Percentiles rank a stretch among this genome's conserved stretches.
Evolutionary conservation across 2,329 filamentous ascomycete species (phyloP).

Genomic region (Domatiomyces globalis): DNA sequence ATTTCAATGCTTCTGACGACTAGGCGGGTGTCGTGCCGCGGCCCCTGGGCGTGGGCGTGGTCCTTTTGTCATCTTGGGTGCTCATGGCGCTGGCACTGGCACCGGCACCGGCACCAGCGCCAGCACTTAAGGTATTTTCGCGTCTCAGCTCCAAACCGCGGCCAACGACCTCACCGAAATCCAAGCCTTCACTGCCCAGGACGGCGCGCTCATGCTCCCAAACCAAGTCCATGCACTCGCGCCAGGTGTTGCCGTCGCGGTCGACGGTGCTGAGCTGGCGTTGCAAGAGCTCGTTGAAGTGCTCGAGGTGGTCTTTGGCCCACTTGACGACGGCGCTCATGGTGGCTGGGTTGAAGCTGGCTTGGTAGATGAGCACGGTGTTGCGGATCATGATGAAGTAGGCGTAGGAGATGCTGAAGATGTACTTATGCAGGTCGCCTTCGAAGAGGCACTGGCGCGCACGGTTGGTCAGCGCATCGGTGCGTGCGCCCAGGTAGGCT

Average conservation of each 20-base stretch:
- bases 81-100: neutral
- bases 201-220: conserved; percentile 59
- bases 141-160: conserved; percentile 28
- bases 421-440: conserved; percentile 80
- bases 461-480: conserved; percentile 63
- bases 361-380: conserved; percentile 76
- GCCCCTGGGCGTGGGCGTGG: neutral
- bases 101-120: too few relatives aligned
- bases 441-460: conserved; percentile 90
- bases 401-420: conserved; percentile 85
- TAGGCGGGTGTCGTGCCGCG: neutral
- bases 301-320: conserved; percentile 90
- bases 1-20: neutral
- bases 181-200: conserved; percentile 71
- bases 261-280: conserved; percentile 81
- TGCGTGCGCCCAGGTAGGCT: conserved; percentile 68
- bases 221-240: conserved; percentile 67
- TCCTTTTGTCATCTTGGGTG: neutral
- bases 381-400: conserved; percentile 92
- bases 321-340: conserved; percentile 94
- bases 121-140: too few relatives aligned
- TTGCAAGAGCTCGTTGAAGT: conserved; percentile 69
- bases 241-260: conserved; percentile 60
- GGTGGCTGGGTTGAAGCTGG: conserved; percentile 69
- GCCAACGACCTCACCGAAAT: conserved; percentile 73